These are phyloP conservation scores for Adiantum capillusveneris DNA, from an alignment of 75 land plant species.

Conservation along the genomic window DNA sequence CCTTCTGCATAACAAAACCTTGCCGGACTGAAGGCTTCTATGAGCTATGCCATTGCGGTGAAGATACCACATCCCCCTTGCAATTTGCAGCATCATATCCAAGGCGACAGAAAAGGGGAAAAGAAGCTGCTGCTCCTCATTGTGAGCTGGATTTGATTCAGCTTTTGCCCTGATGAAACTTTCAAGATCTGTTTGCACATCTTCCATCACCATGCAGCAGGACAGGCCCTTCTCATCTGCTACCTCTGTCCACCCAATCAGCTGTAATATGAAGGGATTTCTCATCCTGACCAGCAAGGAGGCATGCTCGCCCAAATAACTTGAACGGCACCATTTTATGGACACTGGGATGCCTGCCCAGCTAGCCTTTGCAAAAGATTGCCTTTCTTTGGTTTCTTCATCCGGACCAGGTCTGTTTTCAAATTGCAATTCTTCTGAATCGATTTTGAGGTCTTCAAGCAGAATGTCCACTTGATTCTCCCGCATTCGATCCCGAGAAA, in stretches of 20 bases:
- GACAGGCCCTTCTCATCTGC: not conserved
- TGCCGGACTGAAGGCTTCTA: conserved; percentile 1
- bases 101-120: conserved; percentile 10
- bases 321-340: not conserved
- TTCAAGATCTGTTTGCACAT: not conserved
- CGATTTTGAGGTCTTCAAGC: no score
- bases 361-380: not conserved
- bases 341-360: not conserved
- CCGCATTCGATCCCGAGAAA: no score
- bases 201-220: conserved; percentile 5
- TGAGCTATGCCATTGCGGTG: conserved; percentile 13
- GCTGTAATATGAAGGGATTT: conserved; percentile 3
- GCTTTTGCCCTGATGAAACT: not conserved
- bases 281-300: not conserved
- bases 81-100: conserved; percentile 18
- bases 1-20: conserved; percentile 2
- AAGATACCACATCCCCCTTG: conserved; percentile 16
- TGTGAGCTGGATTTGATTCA: not conserved
- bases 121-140: not conserved
- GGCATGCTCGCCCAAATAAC: not conserved
- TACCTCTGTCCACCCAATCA: not conserved
- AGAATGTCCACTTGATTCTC: no score
- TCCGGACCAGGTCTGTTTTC: no score
- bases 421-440: no score
- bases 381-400: not conserved